Conservation (phyloP, 192 early-diverging fungal genomes). For the Gryganskiella cystojenkinii region DNA sequence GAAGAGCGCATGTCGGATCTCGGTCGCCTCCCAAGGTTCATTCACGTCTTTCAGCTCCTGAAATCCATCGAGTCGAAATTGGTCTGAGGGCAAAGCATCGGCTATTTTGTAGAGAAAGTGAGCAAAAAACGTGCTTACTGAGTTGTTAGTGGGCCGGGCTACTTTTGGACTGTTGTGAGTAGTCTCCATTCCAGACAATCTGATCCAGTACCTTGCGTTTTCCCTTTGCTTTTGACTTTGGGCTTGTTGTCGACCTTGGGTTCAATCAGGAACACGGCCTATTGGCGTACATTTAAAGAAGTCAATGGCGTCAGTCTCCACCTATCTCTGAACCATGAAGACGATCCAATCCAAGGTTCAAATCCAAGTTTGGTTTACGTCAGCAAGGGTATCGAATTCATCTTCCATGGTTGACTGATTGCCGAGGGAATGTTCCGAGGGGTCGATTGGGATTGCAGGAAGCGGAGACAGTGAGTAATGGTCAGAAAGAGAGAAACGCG, state of each 20-base stretch:
- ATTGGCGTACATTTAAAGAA: background rate
- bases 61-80: conserved; percentile 64
- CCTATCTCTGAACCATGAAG: too few relatives aligned
- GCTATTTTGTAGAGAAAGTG: too few relatives aligned
- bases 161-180: too few relatives aligned
- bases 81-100: conserved; percentile 8
- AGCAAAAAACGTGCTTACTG: too few relatives aligned
- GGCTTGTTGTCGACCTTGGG: conserved; percentile 24
- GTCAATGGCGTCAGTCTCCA: too few relatives aligned
- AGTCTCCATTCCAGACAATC: conserved; percentile 9
- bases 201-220: conserved; percentile 2
- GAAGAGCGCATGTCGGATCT: conserved; percentile 61
- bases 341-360: too few relatives aligned
- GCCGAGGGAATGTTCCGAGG: background rate
- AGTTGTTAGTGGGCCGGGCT: too few relatives aligned
- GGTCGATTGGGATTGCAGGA: background rate
- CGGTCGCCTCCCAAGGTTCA: conserved; percentile 63
- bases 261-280: conserved; percentile 57
- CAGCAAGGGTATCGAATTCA: too few relatives aligned
- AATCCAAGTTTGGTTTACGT: too few relatives aligned
- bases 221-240: conserved; percentile 17
- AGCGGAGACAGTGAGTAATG: too few relatives aligned
- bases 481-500: too few relatives aligned
- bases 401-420: too few relatives aligned
- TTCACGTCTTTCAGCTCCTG: conserved; percentile 66